phyloP scores from a whole-genome alignment of 106 monocot genomes.

The Phalaenopsis equestris region DNA sequence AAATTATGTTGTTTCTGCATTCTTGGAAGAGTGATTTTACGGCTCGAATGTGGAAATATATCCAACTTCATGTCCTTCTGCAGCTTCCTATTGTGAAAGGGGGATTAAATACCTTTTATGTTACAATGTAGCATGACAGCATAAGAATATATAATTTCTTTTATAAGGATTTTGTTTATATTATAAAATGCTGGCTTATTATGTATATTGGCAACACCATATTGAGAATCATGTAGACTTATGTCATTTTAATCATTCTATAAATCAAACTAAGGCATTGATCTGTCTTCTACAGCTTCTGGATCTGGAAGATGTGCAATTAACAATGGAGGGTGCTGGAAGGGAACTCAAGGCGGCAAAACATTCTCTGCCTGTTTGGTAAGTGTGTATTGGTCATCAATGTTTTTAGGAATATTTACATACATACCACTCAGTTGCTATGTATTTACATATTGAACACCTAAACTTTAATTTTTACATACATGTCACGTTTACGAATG shows the following conservation, averaged over 20 bases:
- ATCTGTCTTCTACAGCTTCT: conserved; percentile 47
- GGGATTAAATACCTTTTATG: background rate
- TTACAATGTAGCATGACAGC: background rate
- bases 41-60: background rate
- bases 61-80: background rate
- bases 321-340: conserved; percentile 98
- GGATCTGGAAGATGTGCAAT: conserved; percentile 86
- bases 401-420: background rate
- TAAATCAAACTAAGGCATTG: background rate
- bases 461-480: too few species aligned
- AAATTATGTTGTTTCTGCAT: background rate
- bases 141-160: too few species aligned
- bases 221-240: background rate
- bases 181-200: too few species aligned
- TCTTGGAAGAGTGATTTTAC: background rate
- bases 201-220: background rate
- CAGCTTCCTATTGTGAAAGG: background rate
- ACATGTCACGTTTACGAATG: too few species aligned
- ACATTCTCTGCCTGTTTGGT: conserved; percentile 76
- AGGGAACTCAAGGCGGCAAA: conserved; percentile 38
- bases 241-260: background rate
- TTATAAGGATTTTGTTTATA: too few species aligned
- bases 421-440: too few species aligned
- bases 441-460: too few species aligned
- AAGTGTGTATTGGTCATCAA: conserved; percentile 17